phyloP scores from a whole-genome alignment of 441 rosid genomes.

The Flueggea neowawraea region DNA sequence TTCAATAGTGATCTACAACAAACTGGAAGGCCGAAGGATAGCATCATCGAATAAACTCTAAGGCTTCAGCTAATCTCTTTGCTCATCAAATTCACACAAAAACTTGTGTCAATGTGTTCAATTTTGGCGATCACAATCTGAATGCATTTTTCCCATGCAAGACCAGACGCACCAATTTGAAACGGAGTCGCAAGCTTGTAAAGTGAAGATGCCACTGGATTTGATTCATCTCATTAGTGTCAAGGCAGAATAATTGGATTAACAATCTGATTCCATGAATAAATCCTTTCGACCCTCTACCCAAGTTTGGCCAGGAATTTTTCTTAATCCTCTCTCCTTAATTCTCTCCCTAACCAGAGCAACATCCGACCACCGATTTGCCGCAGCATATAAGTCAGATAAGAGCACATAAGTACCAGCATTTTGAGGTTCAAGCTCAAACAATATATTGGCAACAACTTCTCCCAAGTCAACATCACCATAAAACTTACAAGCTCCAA shows the following conservation, averaged over 20 bases:
- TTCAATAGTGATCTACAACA: no score
- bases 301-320: constrained; percentile 65
- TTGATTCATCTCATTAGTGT: neutral
- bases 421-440: constrained; percentile 66
- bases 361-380: constrained; percentile 65
- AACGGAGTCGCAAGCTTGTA: no score
- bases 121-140: no score
- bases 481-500: constrained; percentile 66
- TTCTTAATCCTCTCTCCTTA: constrained; percentile 60
- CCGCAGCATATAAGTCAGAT: constrained; percentile 76
- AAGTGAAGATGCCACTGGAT: no score
- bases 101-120: no score
- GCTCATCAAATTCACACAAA: no score
- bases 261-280: neutral
- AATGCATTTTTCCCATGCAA: no score
- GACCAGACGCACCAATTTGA: no score
- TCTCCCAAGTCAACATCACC: constrained; percentile 56
- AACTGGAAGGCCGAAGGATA: no score
- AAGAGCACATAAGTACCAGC: constrained; percentile 65
- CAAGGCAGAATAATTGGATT: neutral
- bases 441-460: constrained; percentile 44
- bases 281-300: constrained; percentile 14
- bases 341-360: constrained; percentile 54
- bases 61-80: no score
- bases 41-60: no score